Base-by-base conservation (phyloP, 139 green algal genomes). In the Penium margaritaceum region DNA sequence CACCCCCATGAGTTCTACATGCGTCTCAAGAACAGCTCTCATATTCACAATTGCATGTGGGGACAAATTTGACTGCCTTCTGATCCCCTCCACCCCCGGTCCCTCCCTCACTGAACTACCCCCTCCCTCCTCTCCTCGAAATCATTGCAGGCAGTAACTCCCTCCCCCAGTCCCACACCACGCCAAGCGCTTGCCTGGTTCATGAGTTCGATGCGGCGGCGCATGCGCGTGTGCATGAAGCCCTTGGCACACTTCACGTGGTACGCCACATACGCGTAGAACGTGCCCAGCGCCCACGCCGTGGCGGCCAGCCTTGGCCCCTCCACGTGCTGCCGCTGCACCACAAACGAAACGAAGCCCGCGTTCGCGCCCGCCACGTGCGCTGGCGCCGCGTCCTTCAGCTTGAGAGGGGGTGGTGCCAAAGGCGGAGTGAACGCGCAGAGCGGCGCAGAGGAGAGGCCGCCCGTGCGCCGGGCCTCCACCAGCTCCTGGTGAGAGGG, bases 171-270 rank as follows among this genome's bases (percentile, higher is more conserved):
- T 9, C 44, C 44, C 44, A 5, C 3, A 17, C 44, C 19, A 4
- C 51, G 24, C 51, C 51, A 9, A n/a, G 0, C 21, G 5, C 51
- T 5, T 24, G 76, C 70, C 71, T 78, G 71, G 39, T 74, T 78
- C 3, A 78, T 38, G 17, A 32, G 27, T 14, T 78, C 71, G 14
- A 76, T 63, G 29, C 71, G 61, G 15, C 62, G 41, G 24, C 71
- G 62, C 71, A 78, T 78, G 36, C 71, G 71, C 14, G 71, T 78
- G 43, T 78, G 71, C 71, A 78, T 75, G 39, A 78, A 76, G 0
- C 47, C 71, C 35, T 78, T 78, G 24, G 71, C 75, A 33, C 71
- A 76, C 65, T 76, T 64, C 37, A 78, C 55, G 63, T 78, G 71
- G 39, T 78, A 76, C 0, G 63, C 77, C 9, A 78, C 63, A 43